Percentiles rank a stretch among this genome's conserved stretches.
phyloP scores from a whole-genome alignment of 2,329 filamentous ascomycete genomes.

The Pseudopithomyces maydicus region DNA sequence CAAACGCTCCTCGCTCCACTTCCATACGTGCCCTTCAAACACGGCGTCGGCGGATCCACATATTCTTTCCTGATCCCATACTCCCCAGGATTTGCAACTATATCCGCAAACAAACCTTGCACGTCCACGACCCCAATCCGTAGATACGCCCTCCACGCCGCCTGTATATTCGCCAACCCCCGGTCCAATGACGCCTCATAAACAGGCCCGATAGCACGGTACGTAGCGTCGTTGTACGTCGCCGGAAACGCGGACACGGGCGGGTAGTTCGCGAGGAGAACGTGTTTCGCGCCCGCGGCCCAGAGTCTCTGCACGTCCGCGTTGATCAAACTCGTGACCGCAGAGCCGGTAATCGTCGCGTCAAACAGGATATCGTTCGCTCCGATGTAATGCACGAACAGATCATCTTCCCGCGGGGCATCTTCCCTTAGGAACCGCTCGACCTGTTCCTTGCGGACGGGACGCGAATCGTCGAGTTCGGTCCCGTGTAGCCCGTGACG shows the following conservation, averaged over 20 bases:
- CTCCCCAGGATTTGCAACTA: neutral
- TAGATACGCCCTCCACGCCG: neutral
- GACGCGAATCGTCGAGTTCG: neutral
- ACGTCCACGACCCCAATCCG: neutral
- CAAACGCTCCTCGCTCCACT: slow-evolving; percentile 10
- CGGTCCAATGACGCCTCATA: neutral
- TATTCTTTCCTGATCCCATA: neutral
- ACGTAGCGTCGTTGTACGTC: neutral
- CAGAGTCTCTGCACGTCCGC: neutral
- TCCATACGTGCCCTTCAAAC: slow-evolving; percentile 13
- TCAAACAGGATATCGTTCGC: neutral
- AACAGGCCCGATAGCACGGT: neutral
- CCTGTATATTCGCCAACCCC: neutral
- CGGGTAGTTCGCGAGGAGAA: neutral
- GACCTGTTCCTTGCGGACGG: neutral
- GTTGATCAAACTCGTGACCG: neutral
- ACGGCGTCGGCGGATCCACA: neutral
- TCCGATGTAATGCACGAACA: neutral
- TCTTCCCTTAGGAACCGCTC: neutral
- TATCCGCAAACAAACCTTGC: neutral
- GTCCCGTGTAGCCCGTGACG: neutral
- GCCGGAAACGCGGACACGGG: neutral
- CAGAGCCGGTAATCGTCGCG: neutral
- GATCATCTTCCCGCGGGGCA: neutral
- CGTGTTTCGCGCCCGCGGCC: neutral